Conservation (phyloP, 208 protist species). For the Crithidia acanthocephali region DNA sequence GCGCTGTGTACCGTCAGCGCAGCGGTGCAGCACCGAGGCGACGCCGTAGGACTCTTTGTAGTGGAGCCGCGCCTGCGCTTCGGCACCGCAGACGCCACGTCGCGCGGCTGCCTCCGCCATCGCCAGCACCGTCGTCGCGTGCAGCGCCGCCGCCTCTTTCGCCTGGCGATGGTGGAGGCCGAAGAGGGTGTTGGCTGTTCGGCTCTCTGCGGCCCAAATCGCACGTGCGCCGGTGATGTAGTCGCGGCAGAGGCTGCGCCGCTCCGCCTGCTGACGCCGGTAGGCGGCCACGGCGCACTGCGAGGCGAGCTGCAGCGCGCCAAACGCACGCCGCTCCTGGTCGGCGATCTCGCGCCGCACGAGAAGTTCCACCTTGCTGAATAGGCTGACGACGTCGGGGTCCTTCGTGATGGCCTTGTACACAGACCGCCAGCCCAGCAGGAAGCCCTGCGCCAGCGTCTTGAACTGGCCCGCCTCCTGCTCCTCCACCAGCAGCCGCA, state of each 20-base stretch:
- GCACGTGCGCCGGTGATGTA: constrained; percentile 38
- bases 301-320: constrained; percentile 29
- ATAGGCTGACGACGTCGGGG: constrained; percentile 34
- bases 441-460: constrained; percentile 39
- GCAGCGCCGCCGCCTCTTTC: constrained; percentile 1
- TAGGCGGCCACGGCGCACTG: constrained; percentile 12
- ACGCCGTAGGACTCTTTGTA: constrained; percentile 14
- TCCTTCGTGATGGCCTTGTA: constrained; percentile 42
- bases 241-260: constrained; percentile 35
- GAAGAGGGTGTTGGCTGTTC: constrained; percentile 27
- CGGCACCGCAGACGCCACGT: constrained; percentile 23
- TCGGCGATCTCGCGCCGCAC: constrained; percentile 60
- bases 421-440: constrained; percentile 59
- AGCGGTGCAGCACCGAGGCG: constrained; percentile 1
- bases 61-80: constrained; percentile 27
- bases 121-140: constrained; percentile 9
- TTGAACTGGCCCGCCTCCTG: constrained; percentile 47
- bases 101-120: constrained; percentile 12
- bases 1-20: background rate
- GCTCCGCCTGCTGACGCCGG: constrained; percentile 15
- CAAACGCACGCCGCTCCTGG: constrained; percentile 51
- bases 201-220: constrained; percentile 50
- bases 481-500: constrained; percentile 54
- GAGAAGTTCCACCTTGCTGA: constrained; percentile 63
- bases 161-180: constrained; percentile 9